phyloP scores from a whole-genome alignment of 352 stramenopile genomes.

The Phytophthora tentaculata region DNA sequence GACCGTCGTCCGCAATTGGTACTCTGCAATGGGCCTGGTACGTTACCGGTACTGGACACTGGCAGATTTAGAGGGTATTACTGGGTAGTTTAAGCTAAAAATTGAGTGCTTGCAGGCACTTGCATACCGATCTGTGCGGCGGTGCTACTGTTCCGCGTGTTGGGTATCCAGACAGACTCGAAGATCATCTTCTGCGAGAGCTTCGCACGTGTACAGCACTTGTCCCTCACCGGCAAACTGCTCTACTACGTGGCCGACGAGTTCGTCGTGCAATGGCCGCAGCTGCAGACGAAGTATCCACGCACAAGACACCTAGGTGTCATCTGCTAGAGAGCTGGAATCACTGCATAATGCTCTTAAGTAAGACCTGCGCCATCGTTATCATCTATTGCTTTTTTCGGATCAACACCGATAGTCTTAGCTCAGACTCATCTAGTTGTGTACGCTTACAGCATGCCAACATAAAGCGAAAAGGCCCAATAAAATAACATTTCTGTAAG shows the following conservation, averaged over 20 bases:
- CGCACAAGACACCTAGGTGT: slow-evolving; percentile 87
- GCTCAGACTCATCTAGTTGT: too few species aligned
- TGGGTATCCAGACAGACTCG: slow-evolving; percentile 66
- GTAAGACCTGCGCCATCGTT: too few species aligned
- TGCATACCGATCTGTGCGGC: slow-evolving; percentile 92
- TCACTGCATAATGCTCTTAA: too few species aligned
- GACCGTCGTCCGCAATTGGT: slow-evolving; percentile 84
- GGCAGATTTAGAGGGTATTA: neutral
- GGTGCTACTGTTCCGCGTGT: slow-evolving; percentile 85
- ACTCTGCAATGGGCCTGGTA: slow-evolving; percentile 93
- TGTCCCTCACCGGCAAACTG: slow-evolving; percentile 94
- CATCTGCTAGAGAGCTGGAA: slow-evolving; percentile 73
- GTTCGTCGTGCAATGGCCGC: slow-evolving; percentile 95
- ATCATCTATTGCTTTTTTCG: too few species aligned
- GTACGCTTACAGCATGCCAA: too few species aligned
- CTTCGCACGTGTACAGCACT: slow-evolving; percentile 92
- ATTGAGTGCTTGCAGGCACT: slow-evolving; percentile 63
- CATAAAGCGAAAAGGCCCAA: too few species aligned
- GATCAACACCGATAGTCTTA: too few species aligned
- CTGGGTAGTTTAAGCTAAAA: neutral
- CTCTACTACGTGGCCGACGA: slow-evolving; percentile 94
- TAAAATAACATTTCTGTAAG: too few species aligned
- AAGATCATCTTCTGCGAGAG: slow-evolving; percentile 95
- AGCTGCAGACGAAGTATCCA: slow-evolving; percentile 86
- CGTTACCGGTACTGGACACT: too few species aligned